These are phyloP conservation scores for Clavispora asparagi DNA, from an alignment of 805 yeast species.

Conservation along the genomic window DNA sequence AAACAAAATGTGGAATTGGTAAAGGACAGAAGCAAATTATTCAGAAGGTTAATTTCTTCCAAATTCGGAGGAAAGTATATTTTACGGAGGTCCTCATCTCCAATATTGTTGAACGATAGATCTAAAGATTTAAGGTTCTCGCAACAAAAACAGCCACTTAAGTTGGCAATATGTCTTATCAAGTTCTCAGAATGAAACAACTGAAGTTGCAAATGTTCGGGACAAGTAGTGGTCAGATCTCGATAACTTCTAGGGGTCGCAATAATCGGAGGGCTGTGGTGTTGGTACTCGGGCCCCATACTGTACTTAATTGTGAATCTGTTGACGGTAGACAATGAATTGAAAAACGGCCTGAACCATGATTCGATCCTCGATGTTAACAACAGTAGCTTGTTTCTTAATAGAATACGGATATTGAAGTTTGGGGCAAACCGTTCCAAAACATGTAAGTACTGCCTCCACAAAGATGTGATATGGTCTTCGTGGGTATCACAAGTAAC, in stretches of 20 bases:
- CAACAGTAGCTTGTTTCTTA: slow-evolving; percentile 8
- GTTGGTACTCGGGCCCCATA: not conserved
- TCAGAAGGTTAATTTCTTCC: slow-evolving; percentile 21
- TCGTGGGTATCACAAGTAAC: slow-evolving; percentile 7
- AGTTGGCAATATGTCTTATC: slow-evolving; percentile 6
- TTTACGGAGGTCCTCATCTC: slow-evolving; percentile 13
- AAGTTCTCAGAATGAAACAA: slow-evolving; percentile 13
- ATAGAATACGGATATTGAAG: slow-evolving; percentile 13
- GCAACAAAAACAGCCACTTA: slow-evolving; percentile 6
- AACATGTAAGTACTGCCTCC: slow-evolving; percentile 5
- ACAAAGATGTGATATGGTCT: slow-evolving; percentile 3
- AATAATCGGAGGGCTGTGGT: not conserved
- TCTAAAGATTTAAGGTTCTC: slow-evolving; percentile 16
- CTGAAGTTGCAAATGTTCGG: slow-evolving; percentile 15
- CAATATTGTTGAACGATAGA: slow-evolving; percentile 23
- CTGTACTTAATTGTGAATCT: slow-evolving; percentile 13
- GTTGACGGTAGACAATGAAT: slow-evolving; percentile 5
- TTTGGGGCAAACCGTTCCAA: slow-evolving; percentile 11
- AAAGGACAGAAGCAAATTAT: slow-evolving; percentile 19
- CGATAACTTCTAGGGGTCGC: not conserved
- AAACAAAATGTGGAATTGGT: slow-evolving; percentile 13
- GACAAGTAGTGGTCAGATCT: not conserved
- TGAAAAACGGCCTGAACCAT: slow-evolving; percentile 13
- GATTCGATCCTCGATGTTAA: slow-evolving; percentile 4
- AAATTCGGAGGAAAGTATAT: slow-evolving; percentile 18